Percentiles rank a stretch among this genome's conserved stretches.
These are phyloP conservation scores for Schoenoplectus triqueter DNA, from an alignment of 202 grass and related monocot genomes.

Conservation along the genomic window DNA sequence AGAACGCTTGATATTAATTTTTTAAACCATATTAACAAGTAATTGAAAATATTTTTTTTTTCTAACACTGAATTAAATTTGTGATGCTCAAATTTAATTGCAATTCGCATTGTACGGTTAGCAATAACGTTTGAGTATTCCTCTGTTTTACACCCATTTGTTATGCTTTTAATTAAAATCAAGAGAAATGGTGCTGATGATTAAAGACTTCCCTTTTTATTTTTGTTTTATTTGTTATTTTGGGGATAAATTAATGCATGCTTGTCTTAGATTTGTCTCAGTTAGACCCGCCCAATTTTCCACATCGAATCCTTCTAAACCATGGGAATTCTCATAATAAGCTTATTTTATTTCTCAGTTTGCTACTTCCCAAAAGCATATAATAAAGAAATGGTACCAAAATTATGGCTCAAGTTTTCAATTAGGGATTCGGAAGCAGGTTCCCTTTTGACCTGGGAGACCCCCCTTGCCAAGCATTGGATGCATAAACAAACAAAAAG, in stretches of 20 bases:
- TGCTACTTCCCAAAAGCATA: slow-evolving; percentile 40
- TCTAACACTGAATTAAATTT: no score
- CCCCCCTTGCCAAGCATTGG: slow-evolving; percentile 28
- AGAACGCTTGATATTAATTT: no score
- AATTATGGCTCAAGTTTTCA: slow-evolving; percentile 43
- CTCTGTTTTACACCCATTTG: no score
- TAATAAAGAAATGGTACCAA: slow-evolving; percentile 39
- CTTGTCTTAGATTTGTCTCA: slow-evolving; percentile 41
- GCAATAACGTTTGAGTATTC: no score
- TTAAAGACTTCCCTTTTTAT: background rate
- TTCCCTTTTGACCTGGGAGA: slow-evolving; percentile 43
- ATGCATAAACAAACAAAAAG: slow-evolving; percentile 24
- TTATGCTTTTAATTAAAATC: no score
- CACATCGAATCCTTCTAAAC: slow-evolving; percentile 37
- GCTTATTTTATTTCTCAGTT: slow-evolving; percentile 33
- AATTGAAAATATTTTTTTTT: no score
- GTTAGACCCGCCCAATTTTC: slow-evolving; percentile 38
- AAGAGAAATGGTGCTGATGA: background rate
- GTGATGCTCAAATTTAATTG: no score
- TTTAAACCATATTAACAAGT: no score
- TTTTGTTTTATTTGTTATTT: background rate
- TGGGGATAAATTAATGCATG: slow-evolving; percentile 28
- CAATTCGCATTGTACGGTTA: no score
- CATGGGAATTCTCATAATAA: slow-evolving; percentile 37
- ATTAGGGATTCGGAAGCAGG: slow-evolving; percentile 37